A percentile compares a stretch with the other conserved stretches of the same genome.
Evolutionary conservation across 805 yeast genomes (phyloP).

Genomic region (Nakazawaea wyomingensis): DNA sequence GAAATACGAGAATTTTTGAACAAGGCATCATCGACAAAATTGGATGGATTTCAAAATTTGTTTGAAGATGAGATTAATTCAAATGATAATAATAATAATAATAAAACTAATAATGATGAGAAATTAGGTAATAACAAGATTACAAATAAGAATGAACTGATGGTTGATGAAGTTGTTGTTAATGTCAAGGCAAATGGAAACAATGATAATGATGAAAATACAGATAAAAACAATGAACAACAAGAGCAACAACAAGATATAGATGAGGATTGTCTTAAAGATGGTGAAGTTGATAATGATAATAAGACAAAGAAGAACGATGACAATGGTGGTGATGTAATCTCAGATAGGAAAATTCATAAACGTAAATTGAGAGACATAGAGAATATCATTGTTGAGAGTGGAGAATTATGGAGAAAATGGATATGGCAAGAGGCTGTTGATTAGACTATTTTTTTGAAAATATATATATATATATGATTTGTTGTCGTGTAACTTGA

Average conservation of each 20-base stretch:
- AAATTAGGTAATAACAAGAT: slow-evolving; percentile 1
- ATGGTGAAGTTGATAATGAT: background rate
- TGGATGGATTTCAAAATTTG: slow-evolving; percentile 27
- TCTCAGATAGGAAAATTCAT: background rate
- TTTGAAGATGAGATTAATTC: slow-evolving; percentile 18
- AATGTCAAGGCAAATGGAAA: too few relatives aligned
- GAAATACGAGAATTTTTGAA: slow-evolving; percentile 79
- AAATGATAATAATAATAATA: background rate
- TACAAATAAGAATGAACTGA: too few relatives aligned
- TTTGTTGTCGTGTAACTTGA: too few relatives aligned
- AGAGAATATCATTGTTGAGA: slow-evolving; percentile 67
- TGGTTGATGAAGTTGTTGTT: too few relatives aligned
- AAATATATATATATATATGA: too few relatives aligned
- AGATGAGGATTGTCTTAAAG: slow-evolving; percentile 10
- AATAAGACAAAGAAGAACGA: slow-evolving; percentile 1
- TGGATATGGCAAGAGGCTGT: slow-evolving; percentile 65
- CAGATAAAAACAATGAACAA: too few relatives aligned
- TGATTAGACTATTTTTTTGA: slow-evolving; percentile 23
- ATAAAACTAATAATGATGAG: background rate
- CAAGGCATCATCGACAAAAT: slow-evolving; percentile 44
- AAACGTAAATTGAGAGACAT: slow-evolving; percentile 39
- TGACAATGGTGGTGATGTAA: too few relatives aligned
- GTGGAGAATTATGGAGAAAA: slow-evolving; percentile 85
- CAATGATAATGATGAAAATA: slow-evolving; percentile 4
- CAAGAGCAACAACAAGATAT: background rate